phyloP scores from a whole-genome alignment of 2,329 filamentous ascomycete genomes.

The Stachybotrys chartarum region DNA sequence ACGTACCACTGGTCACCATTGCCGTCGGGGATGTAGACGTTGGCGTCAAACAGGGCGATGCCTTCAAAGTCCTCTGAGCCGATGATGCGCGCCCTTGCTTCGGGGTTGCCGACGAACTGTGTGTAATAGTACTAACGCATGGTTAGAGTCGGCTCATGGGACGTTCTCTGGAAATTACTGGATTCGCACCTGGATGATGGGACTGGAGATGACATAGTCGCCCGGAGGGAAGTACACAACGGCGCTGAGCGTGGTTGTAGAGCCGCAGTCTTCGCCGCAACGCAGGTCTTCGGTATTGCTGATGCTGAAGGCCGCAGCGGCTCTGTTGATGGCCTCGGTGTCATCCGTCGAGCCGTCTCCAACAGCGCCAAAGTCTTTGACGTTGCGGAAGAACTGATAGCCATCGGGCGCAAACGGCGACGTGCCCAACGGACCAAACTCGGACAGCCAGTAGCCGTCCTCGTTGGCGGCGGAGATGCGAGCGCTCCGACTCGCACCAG shows the following conservation, averaged over 20 bases:
- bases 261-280: conserved; percentile 72
- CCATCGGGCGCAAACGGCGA: conserved; percentile 20
- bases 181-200: conserved; percentile 48
- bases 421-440: conserved; percentile 42
- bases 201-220: conserved; percentile 67
- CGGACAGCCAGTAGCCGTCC: background rate
- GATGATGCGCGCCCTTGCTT: conserved; percentile 44
- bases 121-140: conserved; percentile 58
- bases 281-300: conserved; percentile 60
- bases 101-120: conserved; percentile 63
- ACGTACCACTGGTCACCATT: conserved; percentile 61
- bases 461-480: background rate
- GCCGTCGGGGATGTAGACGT: conserved; percentile 53
- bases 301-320: conserved; percentile 20
- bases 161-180: background rate
- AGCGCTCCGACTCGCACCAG: background rate
- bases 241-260: conserved; percentile 67
- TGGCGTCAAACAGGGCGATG: conserved; percentile 62
- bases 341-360: conserved; percentile 31
- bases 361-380: conserved; percentile 4
- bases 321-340: conserved; percentile 73
- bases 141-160: background rate
- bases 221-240: conserved; percentile 82
- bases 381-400: conserved; percentile 62
- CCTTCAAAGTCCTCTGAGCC: conserved; percentile 49